Evolutionary conservation across 73 alveolate genomes (phyloP), one percentile per base, ranked within the genome.

Genomic region (Effrenium voratum): DNA sequence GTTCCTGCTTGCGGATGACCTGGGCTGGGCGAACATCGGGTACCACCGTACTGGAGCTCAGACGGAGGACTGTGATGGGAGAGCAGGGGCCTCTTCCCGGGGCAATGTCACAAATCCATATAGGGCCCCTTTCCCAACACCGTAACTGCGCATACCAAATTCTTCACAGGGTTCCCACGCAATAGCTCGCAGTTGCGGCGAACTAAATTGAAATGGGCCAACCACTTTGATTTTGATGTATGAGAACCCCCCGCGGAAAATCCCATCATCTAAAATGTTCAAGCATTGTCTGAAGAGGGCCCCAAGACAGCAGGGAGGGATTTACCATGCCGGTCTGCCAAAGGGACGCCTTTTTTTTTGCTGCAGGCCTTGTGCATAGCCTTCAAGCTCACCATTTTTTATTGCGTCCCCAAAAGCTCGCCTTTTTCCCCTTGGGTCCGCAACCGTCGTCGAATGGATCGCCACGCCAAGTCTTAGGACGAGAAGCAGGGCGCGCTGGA

Each of bases 11-110:
- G 88, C 88, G 40, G 88, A 77, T 43, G 88, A 77, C 38, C 40
- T 4, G 5, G 88, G 88, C 6, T 77, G 88, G 88, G 88, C 59
- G 36, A 77, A 77, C 60, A 1, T 40, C 36, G 88, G 88, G 26
- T 5, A 41, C 12, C 88, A 77, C 38, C 82, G 82, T 13, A n/a
- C 28, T 44, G 44, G 24, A 3, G 6, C 82, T 22, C 26, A 8
- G 63, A 52, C 63, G 8, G 63, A 8, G 19, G 63, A 52, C 26
- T 8, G 19, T 52, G 26, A 19, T 19, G 26, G 19, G 63, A 19
- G 26, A 8, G 26, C 8, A 52, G 63, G 26, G 19, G 63, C 8
- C 26, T 8, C 63, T 8, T 8, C 26, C 8, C 63, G 26, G 63
- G 19, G 26, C 26, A 52, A 52, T 12, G 26, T 52, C 63, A 12